phyloP scores from a whole-genome alignment of 495 filamentous ascomycete genomes.

The Apodospora peruviana region DNA sequence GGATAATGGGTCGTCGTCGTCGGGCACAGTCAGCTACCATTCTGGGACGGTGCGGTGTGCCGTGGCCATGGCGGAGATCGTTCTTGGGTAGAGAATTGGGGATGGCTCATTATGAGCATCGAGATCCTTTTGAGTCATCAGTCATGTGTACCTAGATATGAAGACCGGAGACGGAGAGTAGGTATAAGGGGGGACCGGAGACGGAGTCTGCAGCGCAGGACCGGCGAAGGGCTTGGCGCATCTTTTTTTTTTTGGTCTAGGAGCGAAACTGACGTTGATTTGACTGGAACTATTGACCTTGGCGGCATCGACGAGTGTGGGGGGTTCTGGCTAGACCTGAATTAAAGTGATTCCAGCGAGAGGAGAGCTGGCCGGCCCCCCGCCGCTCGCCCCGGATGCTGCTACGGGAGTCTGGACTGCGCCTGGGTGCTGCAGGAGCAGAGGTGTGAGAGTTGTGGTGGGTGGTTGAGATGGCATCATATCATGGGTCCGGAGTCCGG shows the following conservation, averaged over 20 bases:
- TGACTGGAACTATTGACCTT: background rate
- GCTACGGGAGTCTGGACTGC: no score
- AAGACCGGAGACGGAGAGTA: background rate
- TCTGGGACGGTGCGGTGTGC: conserved; percentile 38
- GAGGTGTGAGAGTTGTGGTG: background rate
- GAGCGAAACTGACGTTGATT: no score
- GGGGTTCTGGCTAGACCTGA: no score
- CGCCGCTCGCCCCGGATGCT: no score
- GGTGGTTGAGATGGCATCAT: background rate
- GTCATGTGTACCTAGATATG: background rate
- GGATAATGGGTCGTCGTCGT: background rate
- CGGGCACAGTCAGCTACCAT: conserved; percentile 36
- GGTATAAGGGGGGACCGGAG: background rate
- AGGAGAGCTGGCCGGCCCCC: no score
- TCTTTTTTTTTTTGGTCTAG: conserved; percentile 8
- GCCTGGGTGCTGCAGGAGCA: background rate
- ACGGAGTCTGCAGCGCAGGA: conserved; percentile 33
- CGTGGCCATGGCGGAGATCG: conserved; percentile 40
- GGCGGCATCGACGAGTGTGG: no score
- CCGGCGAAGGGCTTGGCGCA: conserved; percentile 44
- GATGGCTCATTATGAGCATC: conserved; percentile 41
- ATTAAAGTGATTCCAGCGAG: background rate
- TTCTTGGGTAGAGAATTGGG: conserved; percentile 47
- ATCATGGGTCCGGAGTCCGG: background rate
- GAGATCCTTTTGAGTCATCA: conserved; percentile 36